phyloP scores from a whole-genome alignment of 495 filamentous ascomycete species.

The Aspergillus nidulans region DNA sequence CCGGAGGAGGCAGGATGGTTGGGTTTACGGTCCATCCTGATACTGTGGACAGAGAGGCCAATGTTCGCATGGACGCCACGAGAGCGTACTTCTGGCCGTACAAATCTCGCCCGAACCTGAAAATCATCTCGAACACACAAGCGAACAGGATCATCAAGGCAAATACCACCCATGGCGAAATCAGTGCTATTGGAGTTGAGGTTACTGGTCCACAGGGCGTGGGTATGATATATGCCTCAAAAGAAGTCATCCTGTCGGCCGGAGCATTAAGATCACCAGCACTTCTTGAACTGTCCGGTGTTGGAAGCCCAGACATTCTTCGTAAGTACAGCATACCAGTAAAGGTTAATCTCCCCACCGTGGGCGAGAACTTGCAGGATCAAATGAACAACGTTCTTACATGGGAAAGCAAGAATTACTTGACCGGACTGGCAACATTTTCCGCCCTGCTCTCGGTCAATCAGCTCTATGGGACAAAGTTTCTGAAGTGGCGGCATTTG shows the following conservation, averaged over 20 bases:
- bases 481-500: conserved; percentile 18
- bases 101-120: conserved; percentile 13
- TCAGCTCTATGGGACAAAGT: conserved; percentile 26
- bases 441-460: background rate
- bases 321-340: conserved; percentile 23
- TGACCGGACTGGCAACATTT: conserved; percentile 8
- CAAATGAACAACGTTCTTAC: conserved; percentile 21
- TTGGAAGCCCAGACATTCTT: conserved; percentile 38
- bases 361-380: conserved; percentile 50
- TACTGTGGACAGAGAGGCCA: conserved; percentile 28
- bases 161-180: background rate
- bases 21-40: conserved; percentile 32
- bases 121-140: conserved; percentile 23
- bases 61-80: conserved; percentile 44
- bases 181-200: conserved; percentile 15
- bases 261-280: conserved; percentile 52
- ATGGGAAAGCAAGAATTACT: conserved; percentile 1
- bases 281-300: conserved; percentile 59
- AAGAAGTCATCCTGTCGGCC: conserved; percentile 57
- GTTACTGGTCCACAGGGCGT: background rate
- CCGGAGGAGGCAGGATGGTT: conserved; percentile 32
- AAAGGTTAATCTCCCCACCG: conserved; percentile 26
- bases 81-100: conserved; percentile 36
- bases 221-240: conserved; percentile 37
- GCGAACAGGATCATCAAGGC: conserved; percentile 31